Base-by-base conservation (phyloP, 805 yeast species). In the Teunomyces aglyptinius region DNA sequence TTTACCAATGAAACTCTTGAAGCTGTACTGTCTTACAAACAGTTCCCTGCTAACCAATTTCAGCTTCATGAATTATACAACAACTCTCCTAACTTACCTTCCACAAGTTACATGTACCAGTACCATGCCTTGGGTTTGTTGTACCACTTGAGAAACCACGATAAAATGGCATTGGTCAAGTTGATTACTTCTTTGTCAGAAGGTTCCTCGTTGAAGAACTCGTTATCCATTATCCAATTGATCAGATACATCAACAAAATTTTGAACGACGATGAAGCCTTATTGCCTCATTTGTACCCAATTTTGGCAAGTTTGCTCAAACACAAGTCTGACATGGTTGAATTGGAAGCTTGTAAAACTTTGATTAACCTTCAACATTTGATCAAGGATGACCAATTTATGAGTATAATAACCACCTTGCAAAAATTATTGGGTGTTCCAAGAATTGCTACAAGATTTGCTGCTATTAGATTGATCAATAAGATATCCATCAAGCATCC, bases 1-100 rank as follows among this genome's bases (percentile, higher is more conserved):
- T 92, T 96, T 83, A 80, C 92, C 16, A 90, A 90, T 64, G 99
- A 94, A 74, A 84, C 95, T 12, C 91, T 87, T 68, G 98, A 94
- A 65, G 85, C 96, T n/a, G 82, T 90, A 41, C 72, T 75, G 47
- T 80, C 88, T 16, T 75, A 74, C 56, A 85, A 84, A 62, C 68
- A 63, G 42, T 76, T 79, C 55, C 80, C 80, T 3, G 51, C 71
- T 27, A 66, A 69, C 48, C 82, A 76, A 58, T 78, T 74, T 56
- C 71, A 75, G 48, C 68, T 73, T 42, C 83, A 79, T 54, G 84
- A 78, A 51, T 79, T 73, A 55, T 83, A 80, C 58, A 83, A 82
- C 29, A 56, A 67, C 50, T 71, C 77, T 45, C 60, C 75, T 10
- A 70, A 70, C 58, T 65, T 78, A 50, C 86, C 92, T 43, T 73